These are phyloP conservation scores for Colletotrichum salicis DNA, from an alignment of 2,329 filamentous ascomycete genomes.

Conservation along the genomic window DNA sequence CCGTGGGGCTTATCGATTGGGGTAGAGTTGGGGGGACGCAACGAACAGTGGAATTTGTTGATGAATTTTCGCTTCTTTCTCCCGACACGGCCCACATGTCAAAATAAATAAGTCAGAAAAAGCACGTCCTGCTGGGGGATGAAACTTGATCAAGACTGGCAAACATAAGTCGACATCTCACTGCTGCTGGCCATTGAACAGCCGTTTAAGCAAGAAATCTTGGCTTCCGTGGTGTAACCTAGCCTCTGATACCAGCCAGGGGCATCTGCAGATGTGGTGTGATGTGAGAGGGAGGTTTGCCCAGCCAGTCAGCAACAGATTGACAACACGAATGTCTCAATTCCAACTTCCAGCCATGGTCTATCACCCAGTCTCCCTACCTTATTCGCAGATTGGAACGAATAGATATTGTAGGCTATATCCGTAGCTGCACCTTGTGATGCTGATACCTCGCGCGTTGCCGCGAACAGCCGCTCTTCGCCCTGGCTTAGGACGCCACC, in stretches of 20 bases:
- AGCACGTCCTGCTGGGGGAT: neutral
- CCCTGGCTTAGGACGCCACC: neutral
- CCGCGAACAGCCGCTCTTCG: neutral
- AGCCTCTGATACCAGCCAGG: neutral
- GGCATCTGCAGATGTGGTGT: neutral
- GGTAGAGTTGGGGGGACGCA: constrained; percentile 16
- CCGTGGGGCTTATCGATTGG: constrained; percentile 3
- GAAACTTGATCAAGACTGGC: neutral
- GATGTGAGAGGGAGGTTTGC: neutral
- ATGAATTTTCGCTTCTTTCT: neutral
- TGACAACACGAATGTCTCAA: neutral
- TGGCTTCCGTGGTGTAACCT: neutral
- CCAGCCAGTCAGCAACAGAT: neutral
- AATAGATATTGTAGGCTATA: neutral
- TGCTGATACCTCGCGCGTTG: neutral
- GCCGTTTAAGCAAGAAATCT: neutral
- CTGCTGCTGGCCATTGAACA: neutral
- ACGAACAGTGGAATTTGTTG: neutral
- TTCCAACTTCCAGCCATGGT: neutral
- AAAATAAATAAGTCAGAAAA: neutral
- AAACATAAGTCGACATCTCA: neutral
- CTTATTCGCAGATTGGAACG: neutral
- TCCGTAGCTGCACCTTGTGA: neutral
- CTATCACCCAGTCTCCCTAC: neutral
- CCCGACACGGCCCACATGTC: neutral